Base-by-base conservation (phyloP, 2,329 filamentous ascomycete species). In the Alternaria brassicicola region DNA sequence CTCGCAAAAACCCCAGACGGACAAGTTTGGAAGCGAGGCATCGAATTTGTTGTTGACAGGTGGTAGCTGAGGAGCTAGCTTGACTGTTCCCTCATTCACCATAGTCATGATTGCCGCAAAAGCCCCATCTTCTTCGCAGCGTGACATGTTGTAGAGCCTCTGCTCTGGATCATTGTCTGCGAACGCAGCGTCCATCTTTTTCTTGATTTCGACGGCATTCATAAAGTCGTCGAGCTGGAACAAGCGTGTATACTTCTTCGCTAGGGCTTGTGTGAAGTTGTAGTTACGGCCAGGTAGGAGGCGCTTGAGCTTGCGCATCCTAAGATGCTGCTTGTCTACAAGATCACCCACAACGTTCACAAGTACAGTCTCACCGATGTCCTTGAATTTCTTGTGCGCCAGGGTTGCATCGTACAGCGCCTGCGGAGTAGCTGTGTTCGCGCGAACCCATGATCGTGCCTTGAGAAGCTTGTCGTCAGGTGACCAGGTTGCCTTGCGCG, bases 21-120 rank as follows among this genome's bases (percentile, higher is more conserved):
- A 81, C 23, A 83, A 64, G 31, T 76, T 75, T 15, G 79, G 79
- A 12, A 71, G 68, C 0, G 78, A 75, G 3, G 76, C 76, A 35
- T 76, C 70, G 49, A 79, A 73, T 6, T 78, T 74, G 39, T 73
- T 73, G 57, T 81, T 71, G 28, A 90, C 86, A 1, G 86, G 86
- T 5, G 89, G 82, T 38, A 88, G 80, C 2, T 82, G 70, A 0
- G 85, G 80, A 3, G 82, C 77, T 6, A 90, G 70, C 15, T 72
- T 79, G 39, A 92, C 79, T 38, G 84, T 82, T 3, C 85, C 84
- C 48, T 83, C 74, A 0, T 86, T 85, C 59, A 88, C 84, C 53
- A 93, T 74, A 65, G 90, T 90, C 38, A 87, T 82, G 55, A 90
- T 77, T 2, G 87, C 88, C 81, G 92, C 85, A 57, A 89, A 83